Evolutionary conservation across 192 early-diverging fungal genomes (phyloP).

Genomic region (Backusella sp.): DNA sequence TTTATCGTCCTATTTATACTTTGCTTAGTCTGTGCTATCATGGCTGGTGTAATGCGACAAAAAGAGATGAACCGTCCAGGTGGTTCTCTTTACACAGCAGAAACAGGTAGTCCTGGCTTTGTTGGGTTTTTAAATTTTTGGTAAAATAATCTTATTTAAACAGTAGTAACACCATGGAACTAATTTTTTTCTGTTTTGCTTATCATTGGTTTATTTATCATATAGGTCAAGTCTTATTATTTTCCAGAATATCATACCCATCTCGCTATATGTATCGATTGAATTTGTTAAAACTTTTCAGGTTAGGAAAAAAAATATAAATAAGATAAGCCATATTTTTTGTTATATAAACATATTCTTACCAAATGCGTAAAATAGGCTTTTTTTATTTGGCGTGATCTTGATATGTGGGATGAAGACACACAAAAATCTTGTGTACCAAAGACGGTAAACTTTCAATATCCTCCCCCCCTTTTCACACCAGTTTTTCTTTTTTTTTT

Average conservation of each 20-base stretch:
- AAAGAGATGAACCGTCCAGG: neutral
- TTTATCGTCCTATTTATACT: conserved; percentile 53
- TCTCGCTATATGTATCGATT: conserved; percentile 91
- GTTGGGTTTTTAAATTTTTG: conserved; percentile 44
- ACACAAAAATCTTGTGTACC: conserved; percentile 59
- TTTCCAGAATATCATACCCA: conserved; percentile 96
- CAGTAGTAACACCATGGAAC: neutral
- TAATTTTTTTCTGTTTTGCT: conserved; percentile 32
- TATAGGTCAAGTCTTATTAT: conserved; percentile 80
- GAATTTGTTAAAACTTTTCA: conserved; percentile 91
- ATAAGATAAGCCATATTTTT: neutral
- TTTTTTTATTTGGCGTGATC: conserved; percentile 88
- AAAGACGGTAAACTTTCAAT: conserved; percentile 51
- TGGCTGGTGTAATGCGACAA: conserved; percentile 39
- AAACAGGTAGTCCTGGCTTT: conserved; percentile 16
- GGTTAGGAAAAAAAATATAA: conserved; percentile 25
- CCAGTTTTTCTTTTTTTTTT: neutral
- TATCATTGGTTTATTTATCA: neutral
- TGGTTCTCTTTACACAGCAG: conserved; percentile 14
- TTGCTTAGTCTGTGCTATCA: conserved; percentile 53
- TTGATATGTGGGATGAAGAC: conserved; percentile 81
- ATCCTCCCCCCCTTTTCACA: neutral
- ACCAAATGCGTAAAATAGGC: conserved; percentile 52
- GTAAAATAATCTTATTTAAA: conserved; percentile 14
- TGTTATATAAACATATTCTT: conserved; percentile 7